These are phyloP conservation scores for Puccinellia tenuiflora DNA, from an alignment of 176 grass and related monocot species.

Conservation along the genomic window DNA sequence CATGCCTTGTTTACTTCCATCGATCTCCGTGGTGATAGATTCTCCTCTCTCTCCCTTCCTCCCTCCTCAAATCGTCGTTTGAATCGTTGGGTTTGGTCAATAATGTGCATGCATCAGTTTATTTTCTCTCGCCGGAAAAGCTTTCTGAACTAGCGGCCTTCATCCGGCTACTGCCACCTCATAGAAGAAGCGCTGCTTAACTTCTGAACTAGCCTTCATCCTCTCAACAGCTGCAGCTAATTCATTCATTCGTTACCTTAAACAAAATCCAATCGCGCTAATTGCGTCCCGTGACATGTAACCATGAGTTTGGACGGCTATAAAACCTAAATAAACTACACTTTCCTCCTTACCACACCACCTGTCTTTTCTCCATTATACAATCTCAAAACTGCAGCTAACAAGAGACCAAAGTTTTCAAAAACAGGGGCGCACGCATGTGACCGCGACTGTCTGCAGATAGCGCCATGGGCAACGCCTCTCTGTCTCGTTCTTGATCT, in stretches of 20 bases:
- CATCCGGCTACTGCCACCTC: neutral
- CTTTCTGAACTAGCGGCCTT: neutral
- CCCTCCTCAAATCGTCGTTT: neutral
- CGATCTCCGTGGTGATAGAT: constrained; percentile 15
- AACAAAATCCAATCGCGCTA: neutral
- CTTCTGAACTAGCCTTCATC: no score
- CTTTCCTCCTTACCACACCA: constrained; percentile 5
- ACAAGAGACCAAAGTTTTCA: constrained; percentile 51
- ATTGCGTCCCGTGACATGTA: neutral
- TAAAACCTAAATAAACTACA: neutral
- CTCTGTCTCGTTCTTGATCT: constrained; percentile 39
- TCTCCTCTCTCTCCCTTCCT: constrained; percentile 17
- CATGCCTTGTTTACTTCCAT: constrained; percentile 27
- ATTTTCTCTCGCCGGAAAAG: neutral
- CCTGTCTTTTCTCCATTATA: neutral
- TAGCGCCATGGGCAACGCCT: constrained; percentile 39
- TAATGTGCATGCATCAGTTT: constrained; percentile 16
- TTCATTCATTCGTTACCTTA: neutral
- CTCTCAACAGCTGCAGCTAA: no score
- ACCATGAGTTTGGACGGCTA: neutral
- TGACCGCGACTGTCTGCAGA: constrained; percentile 37
- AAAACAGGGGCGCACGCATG: constrained; percentile 33
- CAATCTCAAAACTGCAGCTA: constrained; percentile 18
- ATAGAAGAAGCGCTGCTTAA: neutral
- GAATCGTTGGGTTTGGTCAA: constrained; percentile 20